Conservation (phyloP, 169 alveolate genomes). For the Babesia caballi region DNA sequence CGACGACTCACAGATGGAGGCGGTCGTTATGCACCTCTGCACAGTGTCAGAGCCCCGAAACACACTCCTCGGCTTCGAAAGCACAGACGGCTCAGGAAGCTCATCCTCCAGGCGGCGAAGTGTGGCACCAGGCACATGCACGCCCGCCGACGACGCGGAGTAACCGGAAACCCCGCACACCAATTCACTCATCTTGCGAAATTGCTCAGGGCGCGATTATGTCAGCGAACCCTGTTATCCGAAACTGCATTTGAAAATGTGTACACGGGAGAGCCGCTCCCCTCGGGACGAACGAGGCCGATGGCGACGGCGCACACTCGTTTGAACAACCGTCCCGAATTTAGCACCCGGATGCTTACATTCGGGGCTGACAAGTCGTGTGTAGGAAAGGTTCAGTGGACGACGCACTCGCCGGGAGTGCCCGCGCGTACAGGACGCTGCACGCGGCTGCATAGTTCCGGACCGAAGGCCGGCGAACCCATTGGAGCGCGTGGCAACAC, state of each 20-base stretch:
- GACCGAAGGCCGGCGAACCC: neutral
- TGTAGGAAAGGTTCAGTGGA: neutral
- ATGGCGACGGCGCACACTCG: no score
- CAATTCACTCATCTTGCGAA: neutral
- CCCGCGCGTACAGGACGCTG: neutral
- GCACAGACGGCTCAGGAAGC: neutral
- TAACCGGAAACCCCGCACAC: neutral
- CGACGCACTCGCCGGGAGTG: neutral
- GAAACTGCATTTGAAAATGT: slow-evolving; percentile 10
- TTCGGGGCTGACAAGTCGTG: neutral
- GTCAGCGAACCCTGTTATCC: neutral
- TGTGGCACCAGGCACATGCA: slow-evolving; percentile 3
- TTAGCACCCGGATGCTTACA: neutral
- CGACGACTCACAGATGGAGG: neutral
- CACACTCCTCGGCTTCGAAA: neutral
- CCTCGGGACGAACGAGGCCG: no score
- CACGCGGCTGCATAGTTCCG: slow-evolving; percentile 21
- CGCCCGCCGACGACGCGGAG: neutral
- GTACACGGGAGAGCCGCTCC: neutral
- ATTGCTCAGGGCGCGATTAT: neutral
- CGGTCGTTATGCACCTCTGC: neutral
- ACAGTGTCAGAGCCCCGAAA: neutral
- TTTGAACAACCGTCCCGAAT: no score
- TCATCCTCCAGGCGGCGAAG: slow-evolving; percentile 45
- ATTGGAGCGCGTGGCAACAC: neutral